Base-by-base conservation (phyloP, 805 yeast genomes). In the Brettanomyces bruxellensis region DNA sequence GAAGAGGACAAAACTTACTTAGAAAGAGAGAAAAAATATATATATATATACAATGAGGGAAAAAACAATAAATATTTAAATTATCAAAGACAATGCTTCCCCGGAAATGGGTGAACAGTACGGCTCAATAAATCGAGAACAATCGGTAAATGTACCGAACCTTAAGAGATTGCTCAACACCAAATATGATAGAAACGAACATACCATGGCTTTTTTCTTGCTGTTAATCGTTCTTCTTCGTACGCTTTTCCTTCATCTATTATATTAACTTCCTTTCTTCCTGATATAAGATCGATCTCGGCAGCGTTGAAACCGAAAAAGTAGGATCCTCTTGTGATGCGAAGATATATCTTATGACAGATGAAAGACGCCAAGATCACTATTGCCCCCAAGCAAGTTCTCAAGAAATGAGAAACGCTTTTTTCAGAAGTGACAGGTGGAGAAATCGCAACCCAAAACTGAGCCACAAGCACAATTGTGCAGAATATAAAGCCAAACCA, bases 401-500 rank as follows among this genome's bases (percentile, higher is more conserved):
- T 66, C 55, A 76, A 72, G 58, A 75, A 74, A 23, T 50, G 57
- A 6, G 14, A n/a, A n/a, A 38, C 5, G 28, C 30, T 23, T 5
- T 25, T 5, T 39, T 60, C 56, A 8, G 68, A 67, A 5, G 56
- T 47, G 41, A 63, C 60, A 37, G 69, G 55, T 14, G 79, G 79
- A 52, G 60, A 69, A 25, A 72, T 51, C 0, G 78, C 73, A 30
- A 73, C 60, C 77, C 76, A 73, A 49, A 73, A 64, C 60, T 75
- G 78, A 8, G 72, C 68, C 38, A 61, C 56, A 11, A 75, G 56
- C 47, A 74, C 68, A 13, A 67, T 43, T 8, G 65, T 38, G 43
- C 69, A 59, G 37, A 73, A 53, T 4, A 58, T 44, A 12, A 61
- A 49, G n/a, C 74, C 73, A 48, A 59, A 61, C 52, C 61, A 54